These are phyloP conservation scores for Moniliophthora roreri DNA, from an alignment of 1,284 basidiomycete species.

Conservation along the genomic window DNA sequence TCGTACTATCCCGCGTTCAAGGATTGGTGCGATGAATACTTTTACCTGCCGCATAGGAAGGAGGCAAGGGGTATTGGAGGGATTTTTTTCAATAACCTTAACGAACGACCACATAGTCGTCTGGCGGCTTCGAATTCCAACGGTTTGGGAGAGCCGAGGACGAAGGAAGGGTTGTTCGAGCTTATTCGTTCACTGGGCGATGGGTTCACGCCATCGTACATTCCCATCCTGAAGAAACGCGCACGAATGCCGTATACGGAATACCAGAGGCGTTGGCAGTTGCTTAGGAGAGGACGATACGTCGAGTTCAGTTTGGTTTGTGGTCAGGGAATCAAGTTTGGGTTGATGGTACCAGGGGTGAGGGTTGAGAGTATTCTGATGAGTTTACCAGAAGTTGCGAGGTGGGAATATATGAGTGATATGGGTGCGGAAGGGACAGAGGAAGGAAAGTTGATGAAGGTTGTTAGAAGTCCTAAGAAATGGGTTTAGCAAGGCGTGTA, in stretches of 20 bases:
- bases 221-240: constrained; percentile 77
- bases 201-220: constrained; percentile 85
- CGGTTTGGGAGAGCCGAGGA: constrained; percentile 26
- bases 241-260: constrained; percentile 59
- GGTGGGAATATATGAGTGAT: constrained; percentile 94
- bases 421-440: constrained; percentile 68
- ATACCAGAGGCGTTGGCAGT: constrained; percentile 82
- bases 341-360: constrained; percentile 87
- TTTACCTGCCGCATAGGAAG: constrained; percentile 89
- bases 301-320: constrained; percentile 95
- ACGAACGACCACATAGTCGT: constrained; percentile 55
- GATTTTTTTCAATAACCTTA: constrained; percentile 95
- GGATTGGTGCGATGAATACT: constrained; percentile 98
- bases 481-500: constrained; percentile 50
- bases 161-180: constrained; percentile 70
- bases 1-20: constrained; percentile 80
- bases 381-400: constrained; percentile 86
- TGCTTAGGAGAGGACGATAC: constrained; percentile 85
- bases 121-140: constrained; percentile 22
- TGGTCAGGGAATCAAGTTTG: constrained; percentile 87
- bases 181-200: constrained; percentile 73
- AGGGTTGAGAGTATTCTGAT: constrained; percentile 93
- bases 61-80: constrained; percentile 93
- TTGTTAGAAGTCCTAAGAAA: constrained; percentile 68
- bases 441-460: constrained; percentile 69